Percentiles rank a stretch among this genome's conserved stretches.
These are phyloP conservation scores for Suillus ampliporus DNA, from an alignment of 768 basidiomycete species.

Conservation along the genomic window DNA sequence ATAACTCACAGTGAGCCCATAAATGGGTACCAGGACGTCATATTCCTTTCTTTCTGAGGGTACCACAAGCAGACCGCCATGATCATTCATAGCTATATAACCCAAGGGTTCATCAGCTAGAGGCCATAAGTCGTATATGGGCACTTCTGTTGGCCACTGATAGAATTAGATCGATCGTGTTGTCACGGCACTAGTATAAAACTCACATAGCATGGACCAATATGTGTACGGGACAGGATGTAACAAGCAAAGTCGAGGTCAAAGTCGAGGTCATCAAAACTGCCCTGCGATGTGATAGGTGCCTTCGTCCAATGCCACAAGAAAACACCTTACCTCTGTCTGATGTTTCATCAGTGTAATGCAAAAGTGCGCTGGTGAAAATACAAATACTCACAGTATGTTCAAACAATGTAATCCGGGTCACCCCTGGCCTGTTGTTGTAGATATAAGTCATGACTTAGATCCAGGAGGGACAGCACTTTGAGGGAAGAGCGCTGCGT, in stretches of 20 bases:
- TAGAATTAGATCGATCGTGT: neutral
- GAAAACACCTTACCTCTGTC: neutral
- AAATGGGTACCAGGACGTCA: neutral
- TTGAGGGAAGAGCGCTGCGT: neutral
- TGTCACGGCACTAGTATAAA: neutral
- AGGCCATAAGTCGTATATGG: neutral
- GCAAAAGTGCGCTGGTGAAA: neutral
- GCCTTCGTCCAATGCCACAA: neutral
- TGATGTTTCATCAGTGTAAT: neutral
- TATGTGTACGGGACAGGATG: neutral
- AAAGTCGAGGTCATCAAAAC: neutral
- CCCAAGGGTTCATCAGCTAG: neutral
- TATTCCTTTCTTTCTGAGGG: neutral
- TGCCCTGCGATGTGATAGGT: neutral
- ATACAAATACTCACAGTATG: neutral
- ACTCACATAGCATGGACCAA: neutral
- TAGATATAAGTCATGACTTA: neutral
- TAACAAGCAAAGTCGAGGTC: neutral
- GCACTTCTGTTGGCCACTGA: constrained; percentile 1
- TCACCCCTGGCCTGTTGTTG: neutral
- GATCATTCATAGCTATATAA: neutral
- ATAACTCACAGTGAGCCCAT: neutral
- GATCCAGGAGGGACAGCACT: neutral
- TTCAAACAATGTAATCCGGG: neutral
- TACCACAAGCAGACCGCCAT: neutral